phyloP scores from a whole-genome alignment of 2,329 filamentous ascomycete species.

The Lachnellula arida region DNA sequence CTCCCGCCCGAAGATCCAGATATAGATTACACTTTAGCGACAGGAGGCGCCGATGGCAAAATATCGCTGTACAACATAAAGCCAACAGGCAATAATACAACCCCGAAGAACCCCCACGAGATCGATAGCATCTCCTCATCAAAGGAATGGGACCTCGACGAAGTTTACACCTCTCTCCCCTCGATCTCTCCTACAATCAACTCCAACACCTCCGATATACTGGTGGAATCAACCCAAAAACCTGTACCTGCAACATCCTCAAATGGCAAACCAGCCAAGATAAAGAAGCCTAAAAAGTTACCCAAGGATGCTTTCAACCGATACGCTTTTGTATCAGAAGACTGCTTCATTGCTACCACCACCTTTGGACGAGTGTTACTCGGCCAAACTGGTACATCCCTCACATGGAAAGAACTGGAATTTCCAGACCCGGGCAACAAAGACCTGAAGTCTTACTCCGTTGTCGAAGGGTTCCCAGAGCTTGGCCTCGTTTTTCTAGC shows the following conservation, averaged over 20 bases:
- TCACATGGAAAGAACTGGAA: slow-evolving; percentile 28
- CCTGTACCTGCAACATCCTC: background rate
- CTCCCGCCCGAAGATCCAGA: background rate
- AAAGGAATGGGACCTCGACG: slow-evolving; percentile 11
- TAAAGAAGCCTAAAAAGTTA: slow-evolving; percentile 33
- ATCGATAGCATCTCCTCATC: background rate
- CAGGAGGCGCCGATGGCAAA: slow-evolving; percentile 81
- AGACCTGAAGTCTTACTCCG: slow-evolving; percentile 44
- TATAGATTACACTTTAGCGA: slow-evolving; percentile 39
- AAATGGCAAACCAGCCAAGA: slow-evolving; percentile 5
- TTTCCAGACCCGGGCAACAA: slow-evolving; percentile 27
- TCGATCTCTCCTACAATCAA: no score
- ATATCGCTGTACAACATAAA: slow-evolving; percentile 40
- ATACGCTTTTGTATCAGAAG: slow-evolving; percentile 57
- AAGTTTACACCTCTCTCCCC: slow-evolving; percentile 3
- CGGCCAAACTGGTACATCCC: slow-evolving; percentile 29
- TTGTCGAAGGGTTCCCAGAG: slow-evolving; percentile 36
- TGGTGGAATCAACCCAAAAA: background rate
- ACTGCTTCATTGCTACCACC: slow-evolving; percentile 51
- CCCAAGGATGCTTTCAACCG: slow-evolving; percentile 48
- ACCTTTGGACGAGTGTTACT: slow-evolving; percentile 56
- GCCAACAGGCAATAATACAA: background rate
- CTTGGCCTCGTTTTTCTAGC: slow-evolving; percentile 40
- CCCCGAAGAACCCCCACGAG: background rate
- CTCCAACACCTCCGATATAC: background rate